These are phyloP conservation scores for Dictyostelium discoideum DNA, from an alignment of 78 protist species.

Conservation along the genomic window DNA sequence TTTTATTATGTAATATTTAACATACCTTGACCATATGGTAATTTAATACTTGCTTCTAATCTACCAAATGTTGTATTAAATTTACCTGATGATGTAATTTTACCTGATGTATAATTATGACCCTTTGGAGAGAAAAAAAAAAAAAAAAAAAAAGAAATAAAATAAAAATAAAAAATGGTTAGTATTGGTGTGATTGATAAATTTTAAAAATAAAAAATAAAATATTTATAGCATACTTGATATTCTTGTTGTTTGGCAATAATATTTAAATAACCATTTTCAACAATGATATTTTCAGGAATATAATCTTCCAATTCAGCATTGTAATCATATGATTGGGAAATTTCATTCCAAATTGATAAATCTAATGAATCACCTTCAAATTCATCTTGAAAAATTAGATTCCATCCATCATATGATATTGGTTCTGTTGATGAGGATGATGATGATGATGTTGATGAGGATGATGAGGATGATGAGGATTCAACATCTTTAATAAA, in stretches of 20 bases:
- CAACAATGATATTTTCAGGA: not conserved
- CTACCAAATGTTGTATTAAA: not conserved
- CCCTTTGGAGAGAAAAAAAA: not conserved
- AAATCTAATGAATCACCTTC: not conserved
- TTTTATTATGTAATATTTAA: too few species aligned
- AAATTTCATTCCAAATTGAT: not conserved
- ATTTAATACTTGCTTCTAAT: not conserved
- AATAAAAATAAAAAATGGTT: too few species aligned
- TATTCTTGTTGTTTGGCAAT: not conserved
- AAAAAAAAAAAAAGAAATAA: too few species aligned
- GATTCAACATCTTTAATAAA: not conserved
- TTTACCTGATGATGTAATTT: not conserved
- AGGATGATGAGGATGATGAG: not conserved
- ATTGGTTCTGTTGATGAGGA: not conserved
- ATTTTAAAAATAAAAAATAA: too few species aligned
- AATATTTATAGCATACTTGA: not conserved
- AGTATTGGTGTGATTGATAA: not conserved
- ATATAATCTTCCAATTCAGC: not conserved
- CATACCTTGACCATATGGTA: slow-evolving; percentile 2
- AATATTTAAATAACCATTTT: slow-evolving; percentile 3
- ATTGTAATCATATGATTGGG: not conserved
- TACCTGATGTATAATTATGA: slow-evolving; percentile 30
- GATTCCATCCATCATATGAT: slow-evolving; percentile 11
- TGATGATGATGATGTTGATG: not conserved
- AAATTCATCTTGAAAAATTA: slow-evolving; percentile 12